Evolutionary conservation across 768 basidiomycete species (phyloP).

Genomic region (Nevesoporus exiguus): DNA sequence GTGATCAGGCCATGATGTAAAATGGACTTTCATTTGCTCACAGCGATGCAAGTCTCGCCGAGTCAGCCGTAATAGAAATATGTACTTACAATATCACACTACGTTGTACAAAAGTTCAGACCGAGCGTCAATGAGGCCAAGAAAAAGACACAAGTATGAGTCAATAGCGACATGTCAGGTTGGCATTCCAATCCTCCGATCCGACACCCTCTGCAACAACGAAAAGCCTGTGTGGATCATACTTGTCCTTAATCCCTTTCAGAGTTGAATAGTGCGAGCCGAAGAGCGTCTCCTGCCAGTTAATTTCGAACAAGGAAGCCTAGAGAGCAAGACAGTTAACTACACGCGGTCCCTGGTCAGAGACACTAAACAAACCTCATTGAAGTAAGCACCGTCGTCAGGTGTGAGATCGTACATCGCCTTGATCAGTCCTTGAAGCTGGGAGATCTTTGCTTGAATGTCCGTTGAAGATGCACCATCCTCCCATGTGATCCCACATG

Average conservation of each 20-base stretch:
- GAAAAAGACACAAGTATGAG: neutral
- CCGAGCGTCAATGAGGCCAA: neutral
- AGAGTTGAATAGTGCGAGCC: conserved; percentile 42
- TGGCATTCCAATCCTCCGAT: conserved; percentile 21
- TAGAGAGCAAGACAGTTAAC: conserved; percentile 7
- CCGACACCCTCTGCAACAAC: conserved; percentile 21
- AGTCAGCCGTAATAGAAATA: too few species aligned
- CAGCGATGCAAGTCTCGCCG: too few species aligned
- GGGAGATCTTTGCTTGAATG: too few species aligned
- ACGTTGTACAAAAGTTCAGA: too few species aligned
- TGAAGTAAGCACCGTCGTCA: conserved; percentile 36
- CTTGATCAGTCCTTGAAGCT: too few species aligned
- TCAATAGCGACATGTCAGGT: conserved; percentile 14
- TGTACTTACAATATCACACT: too few species aligned
- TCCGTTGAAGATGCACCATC: too few species aligned
- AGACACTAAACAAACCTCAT: too few species aligned
- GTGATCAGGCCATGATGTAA: too few species aligned
- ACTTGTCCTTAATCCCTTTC: conserved; percentile 39
- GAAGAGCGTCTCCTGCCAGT: conserved; percentile 43
- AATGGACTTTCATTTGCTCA: too few species aligned
- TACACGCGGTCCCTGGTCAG: too few species aligned
- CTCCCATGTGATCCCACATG: conserved; percentile 19
- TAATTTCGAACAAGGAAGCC: conserved; percentile 41
- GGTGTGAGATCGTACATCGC: neutral
- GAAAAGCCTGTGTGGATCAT: conserved; percentile 12